Evolutionary conservation across 129 eudicot species (phyloP).

Genomic region (Ambrosia trifida): DNA sequence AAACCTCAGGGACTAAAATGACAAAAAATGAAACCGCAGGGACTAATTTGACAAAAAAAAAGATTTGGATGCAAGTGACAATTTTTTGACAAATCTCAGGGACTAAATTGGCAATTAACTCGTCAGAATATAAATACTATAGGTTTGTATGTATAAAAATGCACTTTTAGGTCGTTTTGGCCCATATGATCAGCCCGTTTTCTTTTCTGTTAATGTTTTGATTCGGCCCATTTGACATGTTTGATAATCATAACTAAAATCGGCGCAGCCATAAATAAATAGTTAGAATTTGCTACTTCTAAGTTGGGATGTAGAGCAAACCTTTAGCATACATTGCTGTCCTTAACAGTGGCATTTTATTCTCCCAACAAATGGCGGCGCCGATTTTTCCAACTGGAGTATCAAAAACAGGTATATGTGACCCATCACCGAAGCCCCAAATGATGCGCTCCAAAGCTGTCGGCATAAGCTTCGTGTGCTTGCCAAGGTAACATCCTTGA

Average conservation of each 20-base stretch:
- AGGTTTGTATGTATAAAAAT: background rate
- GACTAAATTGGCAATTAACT: no score
- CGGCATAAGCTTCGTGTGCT: conserved; percentile 92
- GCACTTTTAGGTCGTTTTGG: background rate
- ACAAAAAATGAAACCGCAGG: no score
- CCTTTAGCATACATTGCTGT: conserved; percentile 98
- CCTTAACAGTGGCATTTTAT: conserved; percentile 90
- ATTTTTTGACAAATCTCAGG: no score
- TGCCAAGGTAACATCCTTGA: conserved; percentile 88
- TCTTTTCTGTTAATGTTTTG: background rate
- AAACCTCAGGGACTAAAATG: no score
- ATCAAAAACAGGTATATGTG: conserved; percentile 82
- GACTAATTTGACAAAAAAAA: no score
- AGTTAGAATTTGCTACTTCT: background rate
- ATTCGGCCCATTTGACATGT: background rate
- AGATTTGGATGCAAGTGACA: no score
- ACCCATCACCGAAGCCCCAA: conserved; percentile 99
- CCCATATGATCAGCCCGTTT: no score
- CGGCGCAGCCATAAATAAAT: background rate
- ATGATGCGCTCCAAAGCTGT: conserved; percentile 89
- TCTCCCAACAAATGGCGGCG: conserved; percentile 99
- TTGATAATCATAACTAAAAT: conserved; percentile 7
- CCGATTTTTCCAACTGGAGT: conserved; percentile 93
- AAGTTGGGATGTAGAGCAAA: conserved; percentile 19
- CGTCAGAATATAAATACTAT: background rate